Evolutionary conservation across 495 filamentous ascomycete species (phyloP).

Genomic region (Neurospora terricola): DNA sequence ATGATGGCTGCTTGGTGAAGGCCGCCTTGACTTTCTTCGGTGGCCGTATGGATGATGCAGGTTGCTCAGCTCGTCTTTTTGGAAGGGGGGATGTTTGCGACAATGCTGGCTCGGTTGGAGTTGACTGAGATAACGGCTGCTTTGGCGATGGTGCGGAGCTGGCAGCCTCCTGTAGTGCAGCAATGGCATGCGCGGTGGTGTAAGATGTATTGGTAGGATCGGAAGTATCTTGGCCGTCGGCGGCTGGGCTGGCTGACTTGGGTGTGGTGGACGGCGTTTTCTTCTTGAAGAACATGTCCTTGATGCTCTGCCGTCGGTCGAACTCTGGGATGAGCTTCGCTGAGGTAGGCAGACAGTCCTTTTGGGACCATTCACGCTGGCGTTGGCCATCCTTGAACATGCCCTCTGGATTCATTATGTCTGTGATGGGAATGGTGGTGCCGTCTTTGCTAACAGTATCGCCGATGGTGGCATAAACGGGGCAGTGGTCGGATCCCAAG

Average conservation of each 20-base stretch:
- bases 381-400: constrained; percentile 64
- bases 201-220: neutral
- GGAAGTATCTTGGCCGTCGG: neutral
- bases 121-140: neutral
- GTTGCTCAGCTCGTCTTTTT: constrained; percentile 25
- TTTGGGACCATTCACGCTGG: constrained; percentile 53
- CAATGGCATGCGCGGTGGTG: neutral
- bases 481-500: constrained; percentile 94
- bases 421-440: constrained; percentile 44
- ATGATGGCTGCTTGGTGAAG: constrained; percentile 23
- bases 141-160: neutral
- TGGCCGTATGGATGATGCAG: constrained; percentile 15
- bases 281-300: constrained; percentile 80
- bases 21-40: constrained; percentile 31
- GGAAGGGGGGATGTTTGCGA: constrained; percentile 12
- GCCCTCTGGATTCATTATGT: constrained; percentile 72
- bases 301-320: constrained; percentile 71
- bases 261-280: constrained; percentile 4
- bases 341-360: constrained; percentile 61
- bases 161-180: neutral
- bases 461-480: constrained; percentile 48
- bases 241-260: neutral
- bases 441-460: constrained; percentile 43
- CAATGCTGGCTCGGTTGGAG: constrained; percentile 7
- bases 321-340: constrained; percentile 84